A percentile compares a stretch with the other conserved stretches of the same genome.
Evolutionary conservation across 2,329 filamentous ascomycete species (phyloP).

Genomic region (Blumeriella jaapii): DNA sequence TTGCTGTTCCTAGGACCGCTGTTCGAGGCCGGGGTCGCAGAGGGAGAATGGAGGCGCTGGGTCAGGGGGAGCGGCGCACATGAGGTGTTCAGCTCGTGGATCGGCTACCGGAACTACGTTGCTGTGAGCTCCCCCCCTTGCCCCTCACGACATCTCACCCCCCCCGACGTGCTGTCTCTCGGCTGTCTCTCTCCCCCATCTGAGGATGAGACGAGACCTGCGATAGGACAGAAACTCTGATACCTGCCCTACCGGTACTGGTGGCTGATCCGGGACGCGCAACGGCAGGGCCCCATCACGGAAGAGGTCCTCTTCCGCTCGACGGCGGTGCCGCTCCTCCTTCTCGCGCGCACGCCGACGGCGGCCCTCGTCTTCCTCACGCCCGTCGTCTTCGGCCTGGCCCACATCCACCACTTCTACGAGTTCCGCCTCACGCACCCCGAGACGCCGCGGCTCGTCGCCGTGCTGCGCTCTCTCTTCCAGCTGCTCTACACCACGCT

Average conservation of each 20-base stretch:
- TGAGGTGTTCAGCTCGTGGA: constrained; percentile 60
- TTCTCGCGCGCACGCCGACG: constrained; percentile 47
- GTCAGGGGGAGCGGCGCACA: constrained; percentile 41
- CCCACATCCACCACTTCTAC: constrained; percentile 92
- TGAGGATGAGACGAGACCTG: too few relatives aligned
- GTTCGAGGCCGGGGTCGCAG: constrained; percentile 65
- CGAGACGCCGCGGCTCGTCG: constrained; percentile 48
- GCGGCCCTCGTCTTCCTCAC: constrained; percentile 62
- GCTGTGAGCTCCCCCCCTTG: constrained; percentile 47
- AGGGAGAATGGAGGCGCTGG: constrained; percentile 59
- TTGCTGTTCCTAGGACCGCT: constrained; percentile 77
- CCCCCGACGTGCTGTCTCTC: too few relatives aligned
- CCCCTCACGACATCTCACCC: too few relatives aligned
- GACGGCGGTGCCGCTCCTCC: constrained; percentile 69
- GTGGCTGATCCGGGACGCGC: too few relatives aligned
- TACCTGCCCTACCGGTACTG: too few relatives aligned
- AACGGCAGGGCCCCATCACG: constrained; percentile 75
- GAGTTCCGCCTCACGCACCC: constrained; percentile 81
- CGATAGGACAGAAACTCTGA: too few relatives aligned
- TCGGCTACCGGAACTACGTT: constrained; percentile 76
- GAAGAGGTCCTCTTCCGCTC: constrained; percentile 93
- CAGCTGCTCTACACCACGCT: constrained; percentile 86
- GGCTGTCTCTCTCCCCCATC: too few relatives aligned
- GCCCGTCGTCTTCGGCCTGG: constrained; percentile 82
- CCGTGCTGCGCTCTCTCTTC: constrained; percentile 61